A percentile compares a stretch with the other conserved stretches of the same genome.
Conservation (phyloP, 495 filamentous ascomycete genomes). For the Filosporella fistucella region DNA sequence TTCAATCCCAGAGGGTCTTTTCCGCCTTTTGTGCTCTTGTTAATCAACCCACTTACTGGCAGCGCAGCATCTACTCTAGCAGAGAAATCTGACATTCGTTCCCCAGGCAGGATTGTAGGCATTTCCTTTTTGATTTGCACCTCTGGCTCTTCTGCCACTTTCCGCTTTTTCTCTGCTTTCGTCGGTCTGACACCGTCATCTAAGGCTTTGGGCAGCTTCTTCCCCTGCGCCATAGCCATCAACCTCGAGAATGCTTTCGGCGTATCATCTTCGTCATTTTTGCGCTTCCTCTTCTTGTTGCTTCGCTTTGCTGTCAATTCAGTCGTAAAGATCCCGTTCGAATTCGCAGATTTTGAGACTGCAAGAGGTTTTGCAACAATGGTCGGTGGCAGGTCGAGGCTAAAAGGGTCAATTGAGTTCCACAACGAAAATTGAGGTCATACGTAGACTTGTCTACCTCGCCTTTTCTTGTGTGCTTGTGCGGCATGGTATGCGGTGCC, state of each 20-base stretch:
- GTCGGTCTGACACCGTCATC: conserved; percentile 54
- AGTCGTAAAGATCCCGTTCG: conserved; percentile 24
- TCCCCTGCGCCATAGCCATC: conserved; percentile 63
- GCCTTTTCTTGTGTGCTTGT: conserved; percentile 71
- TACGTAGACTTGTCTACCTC: conserved; percentile 39
- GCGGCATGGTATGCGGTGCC: conserved; percentile 58
- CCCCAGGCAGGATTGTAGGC: conserved; percentile 74
- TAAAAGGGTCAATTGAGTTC: conserved; percentile 22
- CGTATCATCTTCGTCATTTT: conserved; percentile 63
- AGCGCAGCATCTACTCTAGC: conserved; percentile 83
- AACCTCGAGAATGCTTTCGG: conserved; percentile 80
- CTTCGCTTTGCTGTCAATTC: conserved; percentile 15
- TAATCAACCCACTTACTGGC: conserved; percentile 63
- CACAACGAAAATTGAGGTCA: conserved; percentile 4
- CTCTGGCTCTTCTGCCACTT: conserved; percentile 11
- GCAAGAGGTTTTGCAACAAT: conserved; percentile 66
- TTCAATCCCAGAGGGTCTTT: conserved; percentile 51
- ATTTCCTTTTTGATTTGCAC: conserved; percentile 23
- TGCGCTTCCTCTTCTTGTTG: conserved; percentile 41
- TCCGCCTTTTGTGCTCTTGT: conserved; percentile 40
- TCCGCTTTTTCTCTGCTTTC: conserved; percentile 21
- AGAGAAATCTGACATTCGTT: conserved; percentile 75
- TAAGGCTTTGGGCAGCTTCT: conserved; percentile 55
- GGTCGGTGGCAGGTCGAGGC: conserved; percentile 73
- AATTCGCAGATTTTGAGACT: conserved; percentile 34